Conservation (phyloP, 768 basidiomycete species). For the Podaxis rugospora region DNA sequence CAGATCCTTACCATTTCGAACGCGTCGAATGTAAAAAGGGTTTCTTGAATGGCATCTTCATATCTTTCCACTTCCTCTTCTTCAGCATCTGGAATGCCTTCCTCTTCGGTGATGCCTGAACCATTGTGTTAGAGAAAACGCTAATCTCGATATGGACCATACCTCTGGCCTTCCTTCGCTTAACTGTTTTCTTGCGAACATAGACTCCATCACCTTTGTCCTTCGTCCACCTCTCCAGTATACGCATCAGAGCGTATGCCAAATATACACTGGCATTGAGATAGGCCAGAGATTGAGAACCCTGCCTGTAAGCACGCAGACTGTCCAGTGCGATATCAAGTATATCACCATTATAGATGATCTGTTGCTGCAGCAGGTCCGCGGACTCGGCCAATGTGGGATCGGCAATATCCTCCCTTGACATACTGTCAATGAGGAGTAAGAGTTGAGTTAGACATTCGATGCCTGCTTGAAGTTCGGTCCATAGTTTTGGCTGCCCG, state of each 20-base stretch:
- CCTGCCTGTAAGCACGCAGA: conserved; percentile 73
- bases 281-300: conserved; percentile 74
- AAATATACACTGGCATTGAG: conserved; percentile 84
- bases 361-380: conserved; percentile 77
- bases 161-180: conserved; percentile 45
- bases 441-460: conserved; percentile 93
- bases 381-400: conserved; percentile 64
- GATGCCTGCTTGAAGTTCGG: conserved; percentile 89
- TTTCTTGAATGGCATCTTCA: conserved; percentile 72
- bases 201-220: conserved; percentile 67
- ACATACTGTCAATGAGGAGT: conserved; percentile 84
- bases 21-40: conserved; percentile 86
- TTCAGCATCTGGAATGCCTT: conserved; percentile 64
- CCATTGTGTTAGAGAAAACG: conserved; percentile 4
- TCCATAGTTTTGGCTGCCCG: conserved; percentile 85
- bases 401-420: conserved; percentile 44
- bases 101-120: conserved; percentile 46
- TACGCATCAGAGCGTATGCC: conserved; percentile 77
- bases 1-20: conserved; percentile 72
- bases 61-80: conserved; percentile 49
- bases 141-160: conserved; percentile 8
- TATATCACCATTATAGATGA: conserved; percentile 94
- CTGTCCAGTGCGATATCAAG: conserved; percentile 84
- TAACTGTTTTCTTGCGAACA: conserved; percentile 63
- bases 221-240: conserved; percentile 89